Conservation (phyloP, 2,329 filamentous ascomycete genomes). For the Fusarium chlamydosporum region DNA sequence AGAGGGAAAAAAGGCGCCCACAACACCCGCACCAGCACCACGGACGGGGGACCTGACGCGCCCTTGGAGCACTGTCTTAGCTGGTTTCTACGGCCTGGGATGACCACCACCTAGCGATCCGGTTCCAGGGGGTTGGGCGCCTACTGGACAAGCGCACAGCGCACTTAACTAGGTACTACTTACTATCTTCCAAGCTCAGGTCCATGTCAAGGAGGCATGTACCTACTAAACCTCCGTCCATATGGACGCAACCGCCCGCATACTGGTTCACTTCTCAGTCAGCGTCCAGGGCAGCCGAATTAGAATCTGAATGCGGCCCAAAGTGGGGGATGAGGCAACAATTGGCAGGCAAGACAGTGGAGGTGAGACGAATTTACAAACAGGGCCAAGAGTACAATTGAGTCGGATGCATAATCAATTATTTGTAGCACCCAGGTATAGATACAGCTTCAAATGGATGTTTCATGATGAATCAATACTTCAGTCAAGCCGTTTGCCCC, state of each 20-base stretch:
- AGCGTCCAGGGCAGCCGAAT: constrained; percentile 11
- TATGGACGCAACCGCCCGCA: constrained; percentile 1
- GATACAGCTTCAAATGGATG: constrained; percentile 18
- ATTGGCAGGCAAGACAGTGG: constrained; percentile 31
- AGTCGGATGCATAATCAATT: constrained; percentile 1
- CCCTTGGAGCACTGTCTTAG: constrained; percentile 8
- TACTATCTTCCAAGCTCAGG: background rate
- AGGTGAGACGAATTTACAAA: constrained; percentile 31
- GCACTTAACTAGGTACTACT: no score
- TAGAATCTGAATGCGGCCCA: constrained; percentile 41
- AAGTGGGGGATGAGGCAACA: constrained; percentile 46
- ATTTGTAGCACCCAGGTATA: constrained; percentile 2
- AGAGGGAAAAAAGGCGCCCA: constrained; percentile 9
- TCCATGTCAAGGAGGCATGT: background rate
- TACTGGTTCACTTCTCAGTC: constrained; percentile 10
- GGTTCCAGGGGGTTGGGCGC: constrained; percentile 25
- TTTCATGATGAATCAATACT: constrained; percentile 40
- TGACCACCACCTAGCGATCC: constrained; percentile 20
- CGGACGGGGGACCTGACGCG: constrained; percentile 4
- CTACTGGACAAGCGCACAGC: constrained; percentile 27
- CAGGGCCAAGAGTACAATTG: constrained; percentile 10
- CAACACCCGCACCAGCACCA: constrained; percentile 6
- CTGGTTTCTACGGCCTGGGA: constrained; percentile 7
- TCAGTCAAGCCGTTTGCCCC: constrained; percentile 18
- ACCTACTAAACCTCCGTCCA: background rate